These are phyloP conservation scores for Cyberlindnera amylophila DNA, from an alignment of 805 yeast species.

Conservation along the genomic window DNA sequence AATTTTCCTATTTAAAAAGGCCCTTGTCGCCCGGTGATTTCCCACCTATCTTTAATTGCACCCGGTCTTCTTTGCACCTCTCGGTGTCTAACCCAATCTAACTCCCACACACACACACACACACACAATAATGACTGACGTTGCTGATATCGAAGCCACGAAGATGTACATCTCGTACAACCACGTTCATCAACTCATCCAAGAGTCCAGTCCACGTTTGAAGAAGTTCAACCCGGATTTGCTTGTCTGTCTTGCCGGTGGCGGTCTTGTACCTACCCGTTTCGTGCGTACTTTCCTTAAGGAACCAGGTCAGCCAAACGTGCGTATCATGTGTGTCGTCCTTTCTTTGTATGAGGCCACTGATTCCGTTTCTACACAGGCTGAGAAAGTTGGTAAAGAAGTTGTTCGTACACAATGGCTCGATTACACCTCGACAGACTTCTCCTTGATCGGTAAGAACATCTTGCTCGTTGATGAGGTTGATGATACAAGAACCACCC, in stretches of 20 bases:
- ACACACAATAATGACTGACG: conserved; percentile 27
- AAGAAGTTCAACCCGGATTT: conserved; percentile 78
- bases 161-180: conserved; percentile 78
- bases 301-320: conserved; percentile 81
- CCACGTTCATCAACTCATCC: conserved; percentile 74
- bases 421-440: conserved; percentile 59
- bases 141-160: conserved; percentile 21
- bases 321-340: conserved; percentile 92
- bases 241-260: conserved; percentile 95
- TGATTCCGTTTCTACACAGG: conserved; percentile 52
- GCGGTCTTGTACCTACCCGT: conserved; percentile 97
- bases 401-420: conserved; percentile 84
- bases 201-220: conserved; percentile 56
- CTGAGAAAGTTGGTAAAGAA: conserved; percentile 57
- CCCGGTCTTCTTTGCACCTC: neutral
- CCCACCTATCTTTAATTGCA: no score
- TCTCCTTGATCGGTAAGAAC: conserved; percentile 63
- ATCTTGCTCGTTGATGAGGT: conserved; percentile 79
- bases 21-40: no score
- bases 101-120: neutral
- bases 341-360: conserved; percentile 86
- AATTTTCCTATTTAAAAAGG: no score
- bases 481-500: conserved; percentile 81
- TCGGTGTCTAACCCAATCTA: neutral
- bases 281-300: conserved; percentile 90